Conservation (phyloP, 768 basidiomycete genomes). For the Boletales sp. region DNA sequence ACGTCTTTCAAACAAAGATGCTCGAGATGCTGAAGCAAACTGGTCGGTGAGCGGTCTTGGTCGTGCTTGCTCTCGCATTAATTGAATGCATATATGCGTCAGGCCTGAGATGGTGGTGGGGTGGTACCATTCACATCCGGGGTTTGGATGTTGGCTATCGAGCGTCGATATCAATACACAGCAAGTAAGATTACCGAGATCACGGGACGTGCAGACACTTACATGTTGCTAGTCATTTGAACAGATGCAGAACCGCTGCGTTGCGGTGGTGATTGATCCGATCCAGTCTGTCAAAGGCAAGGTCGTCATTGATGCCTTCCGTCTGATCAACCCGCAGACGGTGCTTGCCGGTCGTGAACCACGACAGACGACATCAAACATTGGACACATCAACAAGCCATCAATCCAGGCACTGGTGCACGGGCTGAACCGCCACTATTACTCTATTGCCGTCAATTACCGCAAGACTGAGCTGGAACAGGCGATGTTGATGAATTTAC, state of each 20-base stretch:
- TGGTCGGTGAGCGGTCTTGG: conserved; percentile 62
- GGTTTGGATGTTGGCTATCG: conserved; percentile 99
- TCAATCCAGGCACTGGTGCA: conserved; percentile 98
- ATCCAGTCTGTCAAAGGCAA: conserved; percentile 99
- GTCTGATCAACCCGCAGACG: conserved; percentile 88
- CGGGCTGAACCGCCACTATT: conserved; percentile 96
- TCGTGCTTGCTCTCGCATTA: not conserved
- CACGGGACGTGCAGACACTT: conserved; percentile 6
- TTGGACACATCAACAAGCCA: conserved; percentile 99
- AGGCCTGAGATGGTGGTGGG: conserved; percentile 98
- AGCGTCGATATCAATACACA: conserved; percentile 99
- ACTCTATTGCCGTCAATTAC: conserved; percentile 96
- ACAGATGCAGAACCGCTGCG: conserved; percentile 86
- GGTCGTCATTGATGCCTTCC: conserved; percentile 98
- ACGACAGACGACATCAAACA: conserved; percentile 95
- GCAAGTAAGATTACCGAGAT: conserved; percentile 51
- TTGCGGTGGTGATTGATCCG: conserved; percentile 96
- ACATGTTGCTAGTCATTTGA: conserved; percentile 79
- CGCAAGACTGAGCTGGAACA: conserved; percentile 98
- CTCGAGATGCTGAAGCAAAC: conserved; percentile 99
- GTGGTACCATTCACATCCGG: conserved; percentile 99
- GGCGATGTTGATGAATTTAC: conserved; percentile 97
- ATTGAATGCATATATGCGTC: conserved; percentile 3
- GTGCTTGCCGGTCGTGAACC: conserved; percentile 92
- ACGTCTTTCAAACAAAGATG: conserved; percentile 98